phyloP scores from a whole-genome alignment of 2,329 filamentous ascomycete species.

The Monosporascus sp. region DNA sequence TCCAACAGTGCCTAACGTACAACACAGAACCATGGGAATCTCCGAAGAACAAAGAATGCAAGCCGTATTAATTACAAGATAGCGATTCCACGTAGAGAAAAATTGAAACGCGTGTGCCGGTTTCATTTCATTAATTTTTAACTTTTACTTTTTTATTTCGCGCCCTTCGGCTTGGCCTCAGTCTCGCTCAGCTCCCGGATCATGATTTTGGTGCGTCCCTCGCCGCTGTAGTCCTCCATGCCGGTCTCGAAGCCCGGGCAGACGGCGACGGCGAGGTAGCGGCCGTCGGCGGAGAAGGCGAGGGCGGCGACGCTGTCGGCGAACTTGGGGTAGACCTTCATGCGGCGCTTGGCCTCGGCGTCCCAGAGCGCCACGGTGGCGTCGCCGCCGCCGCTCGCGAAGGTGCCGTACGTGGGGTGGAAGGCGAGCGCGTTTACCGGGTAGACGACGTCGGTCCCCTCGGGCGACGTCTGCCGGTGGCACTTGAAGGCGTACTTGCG shows the following conservation, averaged over 20 bases:
- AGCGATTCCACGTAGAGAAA: too few relatives aligned
- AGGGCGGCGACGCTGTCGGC: conserved; percentile 72
- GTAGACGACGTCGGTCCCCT: conserved; percentile 75
- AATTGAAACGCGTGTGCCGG: too few relatives aligned
- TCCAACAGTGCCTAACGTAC: too few relatives aligned
- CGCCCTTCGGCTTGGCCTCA: conserved; percentile 80
- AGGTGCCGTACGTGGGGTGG: conserved; percentile 76
- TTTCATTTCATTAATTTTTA: neutral
- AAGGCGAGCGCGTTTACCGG: conserved; percentile 88
- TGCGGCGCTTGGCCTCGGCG: conserved; percentile 80
- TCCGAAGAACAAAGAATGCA: too few relatives aligned
- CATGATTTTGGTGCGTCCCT: conserved; percentile 70
- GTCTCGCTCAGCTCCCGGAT: conserved; percentile 79
- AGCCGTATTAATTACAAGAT: too few relatives aligned
- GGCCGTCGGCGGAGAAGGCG: conserved; percentile 72
- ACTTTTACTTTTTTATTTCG: conserved; percentile 49
- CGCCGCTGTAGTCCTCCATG: conserved; percentile 69
- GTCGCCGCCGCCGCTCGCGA: conserved; percentile 85
- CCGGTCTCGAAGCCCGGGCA: conserved; percentile 87
- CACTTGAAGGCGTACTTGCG: conserved; percentile 99
- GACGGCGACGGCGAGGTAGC: conserved; percentile 70
- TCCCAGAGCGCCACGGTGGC: conserved; percentile 93
- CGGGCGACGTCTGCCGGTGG: conserved; percentile 69
- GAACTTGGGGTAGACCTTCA: conserved; percentile 84
- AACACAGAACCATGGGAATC: too few relatives aligned